A percentile compares a stretch with the other conserved stretches of the same genome.
Conservation (phyloP, 1,139 yeast species). For the Candida sanyaensis region DNA sequence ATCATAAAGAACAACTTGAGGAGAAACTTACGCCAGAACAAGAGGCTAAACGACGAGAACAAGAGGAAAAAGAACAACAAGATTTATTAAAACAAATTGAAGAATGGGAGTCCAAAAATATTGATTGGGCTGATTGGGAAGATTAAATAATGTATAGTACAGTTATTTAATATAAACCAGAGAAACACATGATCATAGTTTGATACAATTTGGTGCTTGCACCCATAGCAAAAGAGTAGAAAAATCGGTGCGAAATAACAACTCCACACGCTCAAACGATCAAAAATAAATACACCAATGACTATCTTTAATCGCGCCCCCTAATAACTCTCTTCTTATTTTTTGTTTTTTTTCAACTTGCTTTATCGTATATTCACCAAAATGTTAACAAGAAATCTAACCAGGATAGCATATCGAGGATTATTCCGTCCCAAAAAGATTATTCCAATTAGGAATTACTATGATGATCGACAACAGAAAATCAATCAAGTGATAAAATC, state of each 20-base stretch:
- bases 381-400: background rate
- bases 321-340: background rate
- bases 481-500: slow-evolving; percentile 8
- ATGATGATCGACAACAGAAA: background rate
- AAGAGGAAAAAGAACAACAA: slow-evolving; percentile 24
- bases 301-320: background rate
- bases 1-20: slow-evolving; percentile 12
- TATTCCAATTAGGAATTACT: background rate
- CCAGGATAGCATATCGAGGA: background rate
- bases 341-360: background rate
- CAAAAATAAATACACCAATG: background rate
- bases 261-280: background rate
- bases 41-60: slow-evolving; percentile 16
- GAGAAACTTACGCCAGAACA: slow-evolving; percentile 2
- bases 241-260: background rate
- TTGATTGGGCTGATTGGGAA: slow-evolving; percentile 36
- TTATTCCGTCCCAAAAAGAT: background rate
- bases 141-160: background rate
- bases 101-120: slow-evolving; percentile 25
- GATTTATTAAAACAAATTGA: slow-evolving; percentile 34
- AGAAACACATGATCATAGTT: background rate
- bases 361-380: background rate
- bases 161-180: background rate
- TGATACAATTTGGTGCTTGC: background rate
- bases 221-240: background rate